Evolutionary conservation across 805 yeast species (phyloP), one percentile per base, ranked within the genome.

Genomic region (Pichia californica): DNA sequence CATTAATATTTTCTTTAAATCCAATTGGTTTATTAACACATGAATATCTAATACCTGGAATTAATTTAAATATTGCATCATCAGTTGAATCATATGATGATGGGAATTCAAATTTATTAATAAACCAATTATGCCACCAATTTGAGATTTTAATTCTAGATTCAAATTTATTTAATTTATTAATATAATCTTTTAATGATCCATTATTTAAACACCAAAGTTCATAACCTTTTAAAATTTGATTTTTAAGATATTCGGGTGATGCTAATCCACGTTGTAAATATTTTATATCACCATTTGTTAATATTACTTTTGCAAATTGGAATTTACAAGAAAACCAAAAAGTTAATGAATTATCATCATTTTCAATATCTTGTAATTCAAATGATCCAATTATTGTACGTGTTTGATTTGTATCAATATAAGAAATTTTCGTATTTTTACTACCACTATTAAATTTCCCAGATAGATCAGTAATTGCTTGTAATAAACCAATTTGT

Each of bases 61-160:
- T 46, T 23, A 61, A 29, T 38, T 61, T 65, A 36, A 66, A 39
- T n/a, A 59, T 40, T 0, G 73, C 73, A 41, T 63, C 56, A 36
- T 59, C 66, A 11, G 45, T 46, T 14, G 67, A 29, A 10, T 53
- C 49, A 35, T 47, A 62, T 20, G 52, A 53, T 4, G 57, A 53
- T 8, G 31, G 27, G 30, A 53, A 53, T 30, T 56, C 59, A 23
- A 62, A 59, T 28, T 54, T 51, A 41, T 59, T 54, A 2, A n/a
- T 33, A 4, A 63, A 44, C 71, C 73, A 69, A 2, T 42, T 43
- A 3, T 35, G 44, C 71, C 71, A 69, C 73, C 73, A 69, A 16
- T 47, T 41, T 14, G 34, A 42, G 2, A 46, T 33, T 14, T 57
- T 4, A 16, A 5, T 13, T n/a, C 34, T 11, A 29, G 27, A 14